These are phyloP conservation scores for Maudiozyma pseudohumilis DNA, from an alignment of 805 yeast genomes.

Conservation along the genomic window DNA sequence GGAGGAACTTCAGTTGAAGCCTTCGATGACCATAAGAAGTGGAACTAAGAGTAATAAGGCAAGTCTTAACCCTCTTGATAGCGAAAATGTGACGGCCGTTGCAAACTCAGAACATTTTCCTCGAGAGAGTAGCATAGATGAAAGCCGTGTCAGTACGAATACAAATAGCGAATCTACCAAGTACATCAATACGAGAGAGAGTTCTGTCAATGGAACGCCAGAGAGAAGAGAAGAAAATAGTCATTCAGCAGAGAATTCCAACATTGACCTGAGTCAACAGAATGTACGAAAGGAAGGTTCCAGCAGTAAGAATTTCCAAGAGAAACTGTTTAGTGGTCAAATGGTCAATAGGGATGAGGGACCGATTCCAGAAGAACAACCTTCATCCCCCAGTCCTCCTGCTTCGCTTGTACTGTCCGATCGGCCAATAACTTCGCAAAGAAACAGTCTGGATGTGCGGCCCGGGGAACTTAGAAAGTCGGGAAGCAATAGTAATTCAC, in stretches of 20 bases:
- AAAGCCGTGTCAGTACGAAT: too few species aligned
- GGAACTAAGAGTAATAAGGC: too few species aligned
- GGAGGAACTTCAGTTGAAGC: too few species aligned
- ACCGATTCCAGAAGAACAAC: neutral
- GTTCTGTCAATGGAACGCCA: neutral
- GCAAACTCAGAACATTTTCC: too few species aligned
- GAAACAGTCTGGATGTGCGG: neutral
- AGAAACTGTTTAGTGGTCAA: constrained; percentile 29
- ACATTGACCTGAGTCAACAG: too few species aligned
- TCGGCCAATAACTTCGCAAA: neutral
- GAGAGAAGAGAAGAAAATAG: neutral
- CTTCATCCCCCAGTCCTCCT: neutral
- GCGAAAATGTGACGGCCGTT: too few species aligned
- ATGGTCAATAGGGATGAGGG: constrained; percentile 27
- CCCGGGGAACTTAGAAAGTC: neutral
- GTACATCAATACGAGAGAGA: neutral
- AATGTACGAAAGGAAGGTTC: neutral
- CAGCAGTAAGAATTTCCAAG: constrained; percentile 23
- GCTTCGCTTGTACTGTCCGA: too few species aligned
- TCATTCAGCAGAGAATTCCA: too few species aligned
- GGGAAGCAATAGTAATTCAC: neutral
- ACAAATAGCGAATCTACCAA: neutral
- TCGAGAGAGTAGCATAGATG: too few species aligned
- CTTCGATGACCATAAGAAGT: too few species aligned
- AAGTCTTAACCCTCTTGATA: too few species aligned